A percentile compares a stretch with the other conserved stretches of the same genome.
phyloP scores from a whole-genome alignment of 2,329 filamentous ascomycete genomes.

The Fusarium begoniae region DNA sequence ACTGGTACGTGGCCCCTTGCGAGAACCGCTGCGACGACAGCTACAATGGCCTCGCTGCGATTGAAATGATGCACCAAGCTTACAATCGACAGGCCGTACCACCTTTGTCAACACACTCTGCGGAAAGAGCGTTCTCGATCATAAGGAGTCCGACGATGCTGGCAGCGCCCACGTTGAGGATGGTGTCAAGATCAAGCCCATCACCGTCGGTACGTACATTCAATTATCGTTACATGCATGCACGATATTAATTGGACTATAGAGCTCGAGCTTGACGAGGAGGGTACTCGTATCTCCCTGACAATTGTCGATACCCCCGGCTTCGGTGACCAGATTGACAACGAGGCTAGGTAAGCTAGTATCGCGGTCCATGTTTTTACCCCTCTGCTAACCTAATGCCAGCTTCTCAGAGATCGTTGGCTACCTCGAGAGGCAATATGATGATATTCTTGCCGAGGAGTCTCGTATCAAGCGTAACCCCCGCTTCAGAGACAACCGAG shows the following conservation, averaged over 20 bases:
- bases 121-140: conserved; percentile 87
- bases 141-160: conserved; percentile 94
- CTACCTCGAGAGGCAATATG: conserved; percentile 98
- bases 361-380: not conserved
- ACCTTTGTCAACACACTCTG: conserved; percentile 99
- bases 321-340: conserved; percentile 99
- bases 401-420: conserved; percentile 98
- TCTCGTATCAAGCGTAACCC: conserved; percentile 99
- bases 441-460: conserved; percentile 98
- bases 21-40: conserved; percentile 21
- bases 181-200: conserved; percentile 97
- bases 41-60: conserved; percentile 14
- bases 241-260: conserved; percentile 36
- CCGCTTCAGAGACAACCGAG: conserved; percentile 98
- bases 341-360: conserved; percentile 84
- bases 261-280: conserved; percentile 97
- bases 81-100: conserved; percentile 77
- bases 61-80: conserved; percentile 30
- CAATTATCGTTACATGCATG: conserved; percentile 24
- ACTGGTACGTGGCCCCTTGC: conserved; percentile 74
- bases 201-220: conserved; percentile 81
- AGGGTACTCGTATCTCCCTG: conserved; percentile 96
- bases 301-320: conserved; percentile 99
- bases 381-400: conserved; percentile 12
- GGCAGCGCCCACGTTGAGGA: conserved; percentile 91